These are phyloP conservation scores for Corylus avellana DNA, from an alignment of 306 rosid genomes.

Conservation along the genomic window DNA sequence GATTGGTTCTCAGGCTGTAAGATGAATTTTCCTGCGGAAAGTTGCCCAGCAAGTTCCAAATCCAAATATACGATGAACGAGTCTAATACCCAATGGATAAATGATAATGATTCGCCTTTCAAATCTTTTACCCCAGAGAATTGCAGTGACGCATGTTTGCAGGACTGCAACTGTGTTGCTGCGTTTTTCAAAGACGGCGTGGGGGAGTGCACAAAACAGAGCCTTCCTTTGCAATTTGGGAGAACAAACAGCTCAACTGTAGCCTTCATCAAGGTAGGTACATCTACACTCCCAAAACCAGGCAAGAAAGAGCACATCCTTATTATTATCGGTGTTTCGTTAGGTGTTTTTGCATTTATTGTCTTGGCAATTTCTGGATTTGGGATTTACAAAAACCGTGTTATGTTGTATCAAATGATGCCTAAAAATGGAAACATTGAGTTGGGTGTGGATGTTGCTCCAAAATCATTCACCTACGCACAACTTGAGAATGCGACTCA, in stretches of 20 bases:
- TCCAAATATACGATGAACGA: too few species aligned
- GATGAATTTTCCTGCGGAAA: too few species aligned
- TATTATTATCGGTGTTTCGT: not conserved
- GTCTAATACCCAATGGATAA: too few species aligned
- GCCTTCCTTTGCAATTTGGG: not conserved
- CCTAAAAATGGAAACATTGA: not conserved
- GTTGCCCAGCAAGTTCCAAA: too few species aligned
- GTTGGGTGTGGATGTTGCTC: not conserved
- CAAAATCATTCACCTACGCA: not conserved
- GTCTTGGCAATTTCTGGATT: not conserved
- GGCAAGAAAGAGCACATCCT: not conserved
- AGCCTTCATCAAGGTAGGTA: not conserved
- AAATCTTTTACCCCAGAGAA: too few species aligned
- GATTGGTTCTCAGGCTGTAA: too few species aligned
- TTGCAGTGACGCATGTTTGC: too few species aligned
- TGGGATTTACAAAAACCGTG: not conserved
- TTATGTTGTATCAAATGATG: not conserved
- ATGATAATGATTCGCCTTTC: too few species aligned
- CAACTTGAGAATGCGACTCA: not conserved
- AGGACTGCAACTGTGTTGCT: too few species aligned
- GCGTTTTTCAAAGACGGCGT: too few species aligned
- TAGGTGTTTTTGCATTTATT: not conserved
- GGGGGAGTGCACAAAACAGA: too few species aligned
- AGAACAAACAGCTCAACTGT: not conserved
- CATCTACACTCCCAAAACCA: not conserved